Evolutionary conservation across 2,329 filamentous ascomycete genomes (phyloP).

Genomic region (Fusarium chuoi): DNA sequence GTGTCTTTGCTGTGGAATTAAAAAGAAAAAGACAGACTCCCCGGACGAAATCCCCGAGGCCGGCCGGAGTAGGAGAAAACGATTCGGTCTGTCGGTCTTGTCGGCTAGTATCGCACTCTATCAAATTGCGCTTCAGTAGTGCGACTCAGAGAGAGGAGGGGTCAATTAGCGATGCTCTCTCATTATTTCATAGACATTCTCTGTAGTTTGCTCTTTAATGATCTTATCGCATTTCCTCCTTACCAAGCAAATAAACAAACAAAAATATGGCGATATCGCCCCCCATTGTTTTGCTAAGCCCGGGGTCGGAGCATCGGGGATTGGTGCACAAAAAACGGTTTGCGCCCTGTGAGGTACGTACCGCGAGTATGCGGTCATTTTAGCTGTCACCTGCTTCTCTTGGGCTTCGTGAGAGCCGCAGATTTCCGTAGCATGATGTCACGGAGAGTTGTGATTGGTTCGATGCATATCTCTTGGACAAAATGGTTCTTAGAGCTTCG

Average conservation of each 20-base stretch:
- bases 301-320: slow-evolving; percentile 41
- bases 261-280: slow-evolving; percentile 19
- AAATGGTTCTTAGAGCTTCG: slow-evolving; percentile 20
- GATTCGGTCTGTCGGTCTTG: slow-evolving; percentile 36
- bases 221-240: background rate
- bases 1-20: slow-evolving; percentile 4
- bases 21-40: slow-evolving; percentile 9
- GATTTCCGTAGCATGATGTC: slow-evolving; percentile 42
- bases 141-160: background rate
- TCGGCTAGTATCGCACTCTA: slow-evolving; percentile 41
- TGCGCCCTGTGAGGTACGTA: slow-evolving; percentile 15
- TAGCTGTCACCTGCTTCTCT: slow-evolving; percentile 1
- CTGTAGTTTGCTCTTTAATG: background rate
- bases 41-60: slow-evolving; percentile 36
- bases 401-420: slow-evolving; percentile 33
- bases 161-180: background rate
- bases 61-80: slow-evolving; percentile 27
- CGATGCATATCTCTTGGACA: background rate
- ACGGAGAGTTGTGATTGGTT: slow-evolving; percentile 33
- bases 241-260: slow-evolving; percentile 19
- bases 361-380: slow-evolving; percentile 22
- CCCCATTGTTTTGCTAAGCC: slow-evolving; percentile 15
- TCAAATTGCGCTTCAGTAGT: slow-evolving; percentile 8
- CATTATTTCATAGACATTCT: background rate
- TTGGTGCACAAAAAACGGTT: background rate